phyloP scores from a whole-genome alignment of 139 green algal genomes.

The Mesotaenium endlicherianum region DNA sequence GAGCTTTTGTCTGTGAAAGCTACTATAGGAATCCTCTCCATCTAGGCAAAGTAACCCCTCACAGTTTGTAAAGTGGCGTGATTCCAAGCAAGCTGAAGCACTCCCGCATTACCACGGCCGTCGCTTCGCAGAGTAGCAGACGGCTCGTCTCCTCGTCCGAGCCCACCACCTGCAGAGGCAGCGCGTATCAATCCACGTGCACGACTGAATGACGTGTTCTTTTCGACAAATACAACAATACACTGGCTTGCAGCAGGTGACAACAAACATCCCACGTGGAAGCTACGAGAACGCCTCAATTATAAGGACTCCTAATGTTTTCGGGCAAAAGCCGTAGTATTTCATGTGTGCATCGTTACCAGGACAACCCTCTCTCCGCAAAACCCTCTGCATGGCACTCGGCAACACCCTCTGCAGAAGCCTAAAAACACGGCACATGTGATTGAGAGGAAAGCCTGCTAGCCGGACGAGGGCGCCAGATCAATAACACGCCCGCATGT shows the following conservation, averaged over 20 bases:
- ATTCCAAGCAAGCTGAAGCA: constrained; percentile 94
- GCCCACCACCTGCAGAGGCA: constrained; percentile 83
- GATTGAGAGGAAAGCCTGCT: too few species aligned
- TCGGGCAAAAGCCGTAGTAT: not conserved
- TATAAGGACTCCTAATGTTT: not conserved
- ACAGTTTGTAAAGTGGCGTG: constrained; percentile 83
- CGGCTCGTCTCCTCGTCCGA: constrained; percentile 75
- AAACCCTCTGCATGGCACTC: too few species aligned
- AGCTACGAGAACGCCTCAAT: not conserved
- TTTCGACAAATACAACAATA: not conserved
- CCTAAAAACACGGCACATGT: too few species aligned
- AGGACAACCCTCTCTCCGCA: too few species aligned
- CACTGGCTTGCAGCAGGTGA: not conserved
- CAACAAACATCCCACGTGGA: not conserved
- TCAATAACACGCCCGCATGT: too few species aligned
- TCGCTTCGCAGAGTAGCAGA: constrained; percentile 85
- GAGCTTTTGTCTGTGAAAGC: too few species aligned
- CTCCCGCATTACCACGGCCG: constrained; percentile 80
- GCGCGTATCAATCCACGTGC: too few species aligned
- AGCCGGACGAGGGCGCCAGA: too few species aligned
- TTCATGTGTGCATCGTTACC: too few species aligned
- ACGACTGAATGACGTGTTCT: too few species aligned
- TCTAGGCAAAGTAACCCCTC: not conserved
- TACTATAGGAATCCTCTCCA: too few species aligned
- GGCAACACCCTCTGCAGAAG: too few species aligned